Base-by-base conservation (phyloP, 352 stramenopile genomes). In the Plasmopara halstedii region DNA sequence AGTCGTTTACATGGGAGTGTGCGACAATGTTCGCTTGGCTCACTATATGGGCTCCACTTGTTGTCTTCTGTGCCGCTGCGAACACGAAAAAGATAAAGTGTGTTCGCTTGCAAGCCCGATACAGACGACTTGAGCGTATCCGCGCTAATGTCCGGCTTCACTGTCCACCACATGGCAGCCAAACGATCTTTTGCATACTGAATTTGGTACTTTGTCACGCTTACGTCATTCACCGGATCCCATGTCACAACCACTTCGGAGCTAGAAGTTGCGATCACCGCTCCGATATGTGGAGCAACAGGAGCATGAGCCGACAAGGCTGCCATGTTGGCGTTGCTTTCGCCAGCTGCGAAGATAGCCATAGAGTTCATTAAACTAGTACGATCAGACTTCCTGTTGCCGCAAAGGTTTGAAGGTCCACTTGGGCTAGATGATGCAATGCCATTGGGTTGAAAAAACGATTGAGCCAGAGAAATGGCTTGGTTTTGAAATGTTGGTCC, bases 121-220 rank as follows among this genome's bases (percentile, higher is more conserved):
- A 94, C 50, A 1, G 63, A 70, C 25, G 66, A 77, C 38, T 74
- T 75, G 2, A 78, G 59, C 18, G 63, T 87, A 17, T 86, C 62
- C 1, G 50, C 55, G 2, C 40, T 43, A 29, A 94, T 68, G 17
- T 91, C 79, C 13, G 83, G 60, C 38, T 85, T 88, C 1, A 80
- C 58, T 19, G 62, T 89, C 70, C 70, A 81, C 83, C 83, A 92
- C 57, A 89, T 83, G 6, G 78, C 73, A 5, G 80, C 68, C 18
- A 92, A 52, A 3, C 76, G 67, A 39, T 92, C 88, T 54, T 88
- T 90, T 0, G 66, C 62, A 37, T 84, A 92, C 51, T 94, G 83
- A 32, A 94, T 68, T 26, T 89, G 75, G 53, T 91, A 91, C 49
- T 77, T 85, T 0, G 54, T 64, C 21, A 89, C 60, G 0, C 57